phyloP scores from a whole-genome alignment of 2,329 filamentous ascomycete genomes.

The Phialemoniopsis sp. region DNA sequence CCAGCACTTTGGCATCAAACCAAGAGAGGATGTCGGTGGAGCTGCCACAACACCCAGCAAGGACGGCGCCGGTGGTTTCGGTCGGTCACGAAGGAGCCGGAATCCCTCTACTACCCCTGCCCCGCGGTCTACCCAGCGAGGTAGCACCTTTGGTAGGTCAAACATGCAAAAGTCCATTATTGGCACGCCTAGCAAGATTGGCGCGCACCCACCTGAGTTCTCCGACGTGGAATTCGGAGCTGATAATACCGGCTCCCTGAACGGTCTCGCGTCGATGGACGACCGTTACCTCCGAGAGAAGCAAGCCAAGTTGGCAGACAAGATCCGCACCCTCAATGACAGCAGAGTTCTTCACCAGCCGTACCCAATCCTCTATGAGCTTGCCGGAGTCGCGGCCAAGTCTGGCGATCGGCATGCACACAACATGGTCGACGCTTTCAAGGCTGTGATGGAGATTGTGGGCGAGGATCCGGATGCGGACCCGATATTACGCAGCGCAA shows the following conservation, averaged over 20 bases:
- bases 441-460: conserved; percentile 74
- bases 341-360: conserved; percentile 61
- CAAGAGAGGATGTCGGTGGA: conserved; percentile 38
- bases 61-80: conserved; percentile 53
- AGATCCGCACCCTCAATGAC: conserved; percentile 74
- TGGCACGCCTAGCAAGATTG: conserved; percentile 68
- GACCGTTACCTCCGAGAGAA: conserved; percentile 79
- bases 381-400: conserved; percentile 69
- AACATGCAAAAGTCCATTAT: conserved; percentile 81
- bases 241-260: conserved; percentile 38
- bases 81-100: conserved; percentile 52
- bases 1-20: conserved; percentile 87
- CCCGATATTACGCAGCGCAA: conserved; percentile 53
- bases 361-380: conserved; percentile 72
- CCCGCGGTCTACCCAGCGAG: conserved; percentile 25
- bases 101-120: conserved; percentile 20
- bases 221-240: conserved; percentile 62
- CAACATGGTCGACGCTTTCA: conserved; percentile 78
- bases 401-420: conserved; percentile 67
- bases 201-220: conserved; percentile 61
- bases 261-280: conserved; percentile 53
- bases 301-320: conserved; percentile 75
- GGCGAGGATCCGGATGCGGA: conserved; percentile 63
- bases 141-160: conserved; percentile 61
- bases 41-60: conserved; percentile 23